phyloP scores from a whole-genome alignment of 208 protist genomes.

The Leishmania turanica region DNA sequence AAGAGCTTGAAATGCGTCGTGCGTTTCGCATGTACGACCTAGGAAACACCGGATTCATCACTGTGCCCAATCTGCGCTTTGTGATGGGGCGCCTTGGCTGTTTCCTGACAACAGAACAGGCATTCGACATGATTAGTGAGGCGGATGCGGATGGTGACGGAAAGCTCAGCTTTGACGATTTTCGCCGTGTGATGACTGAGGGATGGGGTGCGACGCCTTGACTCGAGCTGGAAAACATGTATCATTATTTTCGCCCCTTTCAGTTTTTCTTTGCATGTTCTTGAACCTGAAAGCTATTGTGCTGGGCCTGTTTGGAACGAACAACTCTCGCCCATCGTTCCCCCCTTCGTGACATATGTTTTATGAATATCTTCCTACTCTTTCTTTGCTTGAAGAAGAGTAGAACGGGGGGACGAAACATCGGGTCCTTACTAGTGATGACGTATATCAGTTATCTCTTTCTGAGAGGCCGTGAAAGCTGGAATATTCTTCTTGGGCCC shows the following conservation, averaged over 20 bases:
- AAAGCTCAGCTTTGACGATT: slow-evolving; percentile 88
- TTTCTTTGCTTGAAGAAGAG: not conserved
- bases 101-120: slow-evolving; percentile 88
- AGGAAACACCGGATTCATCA: slow-evolving; percentile 95
- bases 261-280: not conserved
- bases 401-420: not conserved
- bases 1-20: slow-evolving; percentile 91
- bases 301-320: slow-evolving; percentile 10
- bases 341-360: slow-evolving; percentile 11
- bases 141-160: slow-evolving; percentile 91
- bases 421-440: not conserved
- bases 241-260: slow-evolving; percentile 1
- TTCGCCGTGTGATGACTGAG: slow-evolving; percentile 80
- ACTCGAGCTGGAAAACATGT: not conserved
- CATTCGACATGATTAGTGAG: slow-evolving; percentile 93
- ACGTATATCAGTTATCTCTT: not conserved
- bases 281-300: slow-evolving; percentile 9
- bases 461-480: not conserved
- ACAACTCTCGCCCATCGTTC: not conserved
- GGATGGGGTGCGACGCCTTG: slow-evolving; percentile 28
- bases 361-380: not conserved
- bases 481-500: not conserved
- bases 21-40: slow-evolving; percentile 96
- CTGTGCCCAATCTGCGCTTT: slow-evolving; percentile 86
- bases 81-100: slow-evolving; percentile 95